Evolutionary conservation across 768 basidiomycete species (phyloP), one percentile per base, ranked within the genome.

Genomic region (Lactifluus subvellereus): DNA sequence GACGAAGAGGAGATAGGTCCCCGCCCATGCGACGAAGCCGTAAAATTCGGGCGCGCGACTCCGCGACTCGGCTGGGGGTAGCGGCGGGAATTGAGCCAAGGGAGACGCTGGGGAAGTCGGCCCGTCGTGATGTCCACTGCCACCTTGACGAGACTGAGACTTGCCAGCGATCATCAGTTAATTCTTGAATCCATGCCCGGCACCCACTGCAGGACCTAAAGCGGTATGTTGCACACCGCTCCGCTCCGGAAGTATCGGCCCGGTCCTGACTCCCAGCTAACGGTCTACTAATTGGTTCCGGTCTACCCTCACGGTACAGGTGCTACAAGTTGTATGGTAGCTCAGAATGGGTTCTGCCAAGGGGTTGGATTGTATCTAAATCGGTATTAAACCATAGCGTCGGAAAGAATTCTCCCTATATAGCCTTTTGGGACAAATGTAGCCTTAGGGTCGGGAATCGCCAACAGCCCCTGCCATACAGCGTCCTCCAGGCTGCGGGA

Each of bases 1-100:
- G 57, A 82, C 72, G 70, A 88, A 94, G 2, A 84, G 73, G 32
- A 92, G 74, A 56, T 82, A 85, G 0, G 93, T 93, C 0, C 84
- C 84, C 9, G 86, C 85, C 87, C 86, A 90, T 16, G 89, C 89
- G 5, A 89, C 89, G 71, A 94, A 94, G n/a, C 93, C 92, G 68
- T 93, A 92, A 69, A 93, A 88, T 74, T 94, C 92, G 48, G 88
- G 81, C 13, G 89, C 88, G 9, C 88, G 84, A 71, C 84, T 87
- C 64, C 82, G 82, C 63, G 75, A 71, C 57, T 80, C 82, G 45
- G 70, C 73, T 6, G 77, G 75, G 2, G 74, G 74, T 50, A 74
- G 78, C 8, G 77, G 73, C 38, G 80, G 79, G 32, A 81, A 69
- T 1, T 77, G 83, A 16, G 77, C 72, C 4, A 73, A 67, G 11